Percentiles rank a stretch among this genome's conserved stretches.
Evolutionary conservation across 2,329 filamentous ascomycete species (phyloP).

Genomic region (Aspergillus nomiae): DNA sequence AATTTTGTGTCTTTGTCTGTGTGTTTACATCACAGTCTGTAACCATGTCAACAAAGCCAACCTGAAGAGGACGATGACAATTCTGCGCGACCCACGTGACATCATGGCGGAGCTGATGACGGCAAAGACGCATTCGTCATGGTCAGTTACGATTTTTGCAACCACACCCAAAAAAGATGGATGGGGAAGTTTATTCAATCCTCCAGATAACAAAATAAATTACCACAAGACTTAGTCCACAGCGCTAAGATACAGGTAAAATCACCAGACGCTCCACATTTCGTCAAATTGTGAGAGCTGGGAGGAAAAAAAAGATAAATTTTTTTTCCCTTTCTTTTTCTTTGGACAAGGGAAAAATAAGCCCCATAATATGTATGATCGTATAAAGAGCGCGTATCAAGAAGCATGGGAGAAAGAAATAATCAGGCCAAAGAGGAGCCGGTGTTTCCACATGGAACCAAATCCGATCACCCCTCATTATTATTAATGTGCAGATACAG

Average conservation of each 20-base stretch:
- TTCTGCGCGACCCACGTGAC: conserved; percentile 24
- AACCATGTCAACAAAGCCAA: neutral
- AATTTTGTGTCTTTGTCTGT: neutral
- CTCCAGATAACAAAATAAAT: neutral
- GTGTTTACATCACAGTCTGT: neutral
- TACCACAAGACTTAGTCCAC: neutral
- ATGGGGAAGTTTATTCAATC: conserved; percentile 2
- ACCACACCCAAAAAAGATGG: neutral
- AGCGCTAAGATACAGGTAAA: neutral
- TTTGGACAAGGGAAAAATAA: neutral
- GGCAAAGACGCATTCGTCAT: conserved; percentile 18
- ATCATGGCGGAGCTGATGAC: conserved; percentile 17
- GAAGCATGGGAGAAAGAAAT: conserved; percentile 4
- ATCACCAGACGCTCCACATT: neutral
- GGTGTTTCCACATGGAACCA: conserved; percentile 22
- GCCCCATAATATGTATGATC: neutral
- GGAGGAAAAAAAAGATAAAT: neutral
- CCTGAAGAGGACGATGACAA: neutral
- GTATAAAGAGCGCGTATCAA: neutral
- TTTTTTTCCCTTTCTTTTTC: neutral
- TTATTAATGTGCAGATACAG: conserved; percentile 9
- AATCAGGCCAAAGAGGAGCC: conserved; percentile 14
- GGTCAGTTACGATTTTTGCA: neutral
- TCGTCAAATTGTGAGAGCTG: neutral
- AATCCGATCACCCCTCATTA: conserved; percentile 16